These are phyloP conservation scores for Eucalyptus brandiana DNA, from an alignment of 345 rosid species.

Conservation along the genomic window DNA sequence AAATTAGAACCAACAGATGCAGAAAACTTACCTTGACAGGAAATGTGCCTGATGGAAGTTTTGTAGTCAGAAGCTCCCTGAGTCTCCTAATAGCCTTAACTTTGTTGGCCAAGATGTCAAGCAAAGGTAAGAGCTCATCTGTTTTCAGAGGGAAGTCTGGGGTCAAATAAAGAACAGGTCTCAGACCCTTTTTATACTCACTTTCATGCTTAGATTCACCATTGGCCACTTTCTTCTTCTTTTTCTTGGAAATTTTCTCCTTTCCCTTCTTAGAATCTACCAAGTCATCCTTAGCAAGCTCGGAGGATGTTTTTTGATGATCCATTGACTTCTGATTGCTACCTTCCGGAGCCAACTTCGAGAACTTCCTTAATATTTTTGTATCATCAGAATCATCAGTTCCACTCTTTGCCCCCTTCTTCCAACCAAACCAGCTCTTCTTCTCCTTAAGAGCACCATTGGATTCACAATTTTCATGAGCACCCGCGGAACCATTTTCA, in stretches of 20 bases:
- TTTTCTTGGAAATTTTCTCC: conserved; percentile 70
- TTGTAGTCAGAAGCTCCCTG: conserved; percentile 96
- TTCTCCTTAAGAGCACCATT: conserved; percentile 60
- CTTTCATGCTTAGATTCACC: conserved; percentile 67
- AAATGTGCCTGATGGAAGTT: conserved; percentile 87
- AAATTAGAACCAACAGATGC: not conserved
- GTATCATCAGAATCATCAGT: conserved; percentile 57
- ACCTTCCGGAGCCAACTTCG: conserved; percentile 66
- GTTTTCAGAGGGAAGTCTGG: conserved; percentile 90
- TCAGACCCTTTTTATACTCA: conserved; percentile 87
- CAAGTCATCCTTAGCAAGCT: conserved; percentile 41
- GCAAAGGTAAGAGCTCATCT: conserved; percentile 87
- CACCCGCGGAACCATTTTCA: conserved; percentile 52
- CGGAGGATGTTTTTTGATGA: conserved; percentile 49
- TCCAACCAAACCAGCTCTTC: conserved; percentile 98
- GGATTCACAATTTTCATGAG: conserved; percentile 45
- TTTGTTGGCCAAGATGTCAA: conserved; percentile 94
- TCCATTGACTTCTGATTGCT: conserved; percentile 42
- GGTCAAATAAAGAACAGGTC: conserved; percentile 95
- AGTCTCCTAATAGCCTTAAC: conserved; percentile 96
- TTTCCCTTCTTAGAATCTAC: conserved; percentile 60
- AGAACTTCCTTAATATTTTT: conserved; percentile 53
- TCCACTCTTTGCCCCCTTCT: conserved; percentile 52
- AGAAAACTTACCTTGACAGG: conserved; percentile 75
- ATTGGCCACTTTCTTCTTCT: conserved; percentile 55